phyloP scores from a whole-genome alignment of 169 alveolate species.

The Plasmodium adleri region DNA sequence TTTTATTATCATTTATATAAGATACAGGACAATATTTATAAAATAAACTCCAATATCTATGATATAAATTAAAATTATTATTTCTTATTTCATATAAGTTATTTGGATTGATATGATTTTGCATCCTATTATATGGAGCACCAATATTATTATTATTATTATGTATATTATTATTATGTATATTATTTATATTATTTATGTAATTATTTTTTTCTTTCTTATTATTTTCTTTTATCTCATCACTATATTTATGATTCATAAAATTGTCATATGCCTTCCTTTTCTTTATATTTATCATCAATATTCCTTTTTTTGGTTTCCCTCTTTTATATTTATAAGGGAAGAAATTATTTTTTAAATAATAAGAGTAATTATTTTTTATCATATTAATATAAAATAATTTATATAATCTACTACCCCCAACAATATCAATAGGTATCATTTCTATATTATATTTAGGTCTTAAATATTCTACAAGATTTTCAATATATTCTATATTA shows the following conservation, averaged over 20 bases:
- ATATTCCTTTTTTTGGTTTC: background rate
- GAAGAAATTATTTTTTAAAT: constrained; percentile 60
- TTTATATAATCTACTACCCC: constrained; percentile 7
- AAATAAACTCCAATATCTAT: constrained; percentile 38
- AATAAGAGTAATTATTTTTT: constrained; percentile 44
- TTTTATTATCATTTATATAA: constrained; percentile 46
- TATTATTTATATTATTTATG: background rate
- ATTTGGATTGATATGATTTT: background rate
- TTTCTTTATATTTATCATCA: constrained; percentile 23
- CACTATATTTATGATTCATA: background rate
- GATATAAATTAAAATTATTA: constrained; percentile 7
- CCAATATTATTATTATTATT: background rate
- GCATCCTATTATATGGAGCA: background rate
- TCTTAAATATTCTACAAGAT: background rate
- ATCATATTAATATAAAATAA: constrained; percentile 57
- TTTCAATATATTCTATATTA: background rate
- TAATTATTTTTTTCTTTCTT: background rate
- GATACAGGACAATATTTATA: constrained; percentile 68
- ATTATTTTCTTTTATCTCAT: background rate
- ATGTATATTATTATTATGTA: background rate
- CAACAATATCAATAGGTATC: constrained; percentile 39
- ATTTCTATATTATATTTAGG: background rate
- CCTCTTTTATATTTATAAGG: constrained; percentile 21
- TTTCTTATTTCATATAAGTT: background rate
- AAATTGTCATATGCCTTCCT: background rate